A percentile compares a stretch with the other conserved stretches of the same genome.
phyloP scores from a whole-genome alignment of 2,329 filamentous ascomycete species.

The Elsinoe perseae region DNA sequence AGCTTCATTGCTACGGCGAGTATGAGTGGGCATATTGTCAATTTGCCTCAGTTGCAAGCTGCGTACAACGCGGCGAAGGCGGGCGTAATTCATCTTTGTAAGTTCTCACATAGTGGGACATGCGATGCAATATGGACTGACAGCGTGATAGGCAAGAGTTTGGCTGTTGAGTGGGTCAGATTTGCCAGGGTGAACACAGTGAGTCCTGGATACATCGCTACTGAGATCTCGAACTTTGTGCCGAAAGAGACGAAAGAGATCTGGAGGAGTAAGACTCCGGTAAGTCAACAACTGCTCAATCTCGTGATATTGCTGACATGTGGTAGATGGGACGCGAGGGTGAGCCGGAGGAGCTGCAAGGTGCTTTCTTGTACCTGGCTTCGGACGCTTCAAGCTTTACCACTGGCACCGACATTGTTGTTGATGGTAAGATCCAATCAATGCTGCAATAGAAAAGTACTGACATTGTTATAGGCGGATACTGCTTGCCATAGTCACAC shows the following conservation, averaged over 20 bases:
- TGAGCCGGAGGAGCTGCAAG: constrained; percentile 67
- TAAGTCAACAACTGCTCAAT: background rate
- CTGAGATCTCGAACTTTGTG: constrained; percentile 61
- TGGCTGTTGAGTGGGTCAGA: constrained; percentile 69
- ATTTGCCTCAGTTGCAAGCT: constrained; percentile 66
- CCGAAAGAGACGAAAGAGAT: constrained; percentile 59
- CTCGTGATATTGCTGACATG: background rate
- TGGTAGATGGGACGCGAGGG: constrained; percentile 64
- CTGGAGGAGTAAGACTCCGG: constrained; percentile 63
- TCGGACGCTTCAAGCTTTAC: constrained; percentile 78
- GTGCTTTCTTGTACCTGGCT: constrained; percentile 71
- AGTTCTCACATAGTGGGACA: too few relatives aligned
- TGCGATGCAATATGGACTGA: background rate
- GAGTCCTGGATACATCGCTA: constrained; percentile 65
- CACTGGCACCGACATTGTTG: constrained; percentile 57
- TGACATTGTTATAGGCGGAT: constrained; percentile 4
- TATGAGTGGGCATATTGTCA: constrained; percentile 71
- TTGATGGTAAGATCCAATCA: constrained; percentile 62
- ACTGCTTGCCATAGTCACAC: constrained; percentile 9
- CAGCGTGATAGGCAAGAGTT: constrained; percentile 51
- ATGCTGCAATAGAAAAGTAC: background rate
- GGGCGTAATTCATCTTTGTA: constrained; percentile 40
- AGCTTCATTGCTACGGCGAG: constrained; percentile 64
- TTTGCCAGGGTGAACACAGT: constrained; percentile 67
- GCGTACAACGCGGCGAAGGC: constrained; percentile 38